phyloP scores from a whole-genome alignment of 768 basidiomycete species.

The Phlegmacium glaucopus region DNA sequence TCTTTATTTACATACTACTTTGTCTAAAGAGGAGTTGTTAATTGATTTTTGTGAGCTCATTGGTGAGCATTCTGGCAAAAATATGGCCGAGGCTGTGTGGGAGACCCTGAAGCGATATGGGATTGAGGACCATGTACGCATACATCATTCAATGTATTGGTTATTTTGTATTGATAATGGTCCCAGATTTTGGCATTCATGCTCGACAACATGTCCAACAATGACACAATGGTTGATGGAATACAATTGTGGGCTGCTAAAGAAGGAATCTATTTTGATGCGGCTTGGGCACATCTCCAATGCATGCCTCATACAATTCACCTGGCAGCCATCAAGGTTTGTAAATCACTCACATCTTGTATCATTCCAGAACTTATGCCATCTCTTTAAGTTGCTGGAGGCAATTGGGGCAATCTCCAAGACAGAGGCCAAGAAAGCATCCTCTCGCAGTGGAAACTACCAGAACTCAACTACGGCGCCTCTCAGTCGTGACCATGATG shows the following conservation, averaged over 20 bases:
- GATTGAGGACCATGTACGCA: conserved; percentile 1
- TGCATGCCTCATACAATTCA: conserved; percentile 39
- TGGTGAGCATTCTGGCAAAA: conserved; percentile 29
- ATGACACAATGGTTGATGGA: conserved; percentile 26
- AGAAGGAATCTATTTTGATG: conserved; percentile 20
- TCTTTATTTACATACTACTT: background rate
- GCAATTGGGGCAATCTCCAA: conserved; percentile 21
- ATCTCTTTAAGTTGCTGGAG: conserved; percentile 28
- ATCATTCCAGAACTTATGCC: background rate
- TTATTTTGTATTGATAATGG: background rate
- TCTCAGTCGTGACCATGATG: conserved; percentile 1
- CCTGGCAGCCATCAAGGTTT: conserved; percentile 30
- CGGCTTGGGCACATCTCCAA: conserved; percentile 18
- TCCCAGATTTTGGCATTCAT: conserved; percentile 27
- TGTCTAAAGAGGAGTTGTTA: conserved; percentile 29
- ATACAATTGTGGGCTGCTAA: conserved; percentile 13
- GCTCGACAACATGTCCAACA: conserved; percentile 34
- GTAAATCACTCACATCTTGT: background rate
- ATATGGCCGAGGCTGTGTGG: conserved; percentile 32
- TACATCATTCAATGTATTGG: background rate
- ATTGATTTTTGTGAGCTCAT: conserved; percentile 34
- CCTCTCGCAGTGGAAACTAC: conserved; percentile 9
- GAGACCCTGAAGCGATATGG: conserved; percentile 22
- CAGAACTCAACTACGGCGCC: conserved; percentile 13
- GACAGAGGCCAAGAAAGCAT: conserved; percentile 13